Evolutionary conservation across 257 asterid genomes (phyloP).

Genomic region (Galeopsis tetrahit): DNA sequence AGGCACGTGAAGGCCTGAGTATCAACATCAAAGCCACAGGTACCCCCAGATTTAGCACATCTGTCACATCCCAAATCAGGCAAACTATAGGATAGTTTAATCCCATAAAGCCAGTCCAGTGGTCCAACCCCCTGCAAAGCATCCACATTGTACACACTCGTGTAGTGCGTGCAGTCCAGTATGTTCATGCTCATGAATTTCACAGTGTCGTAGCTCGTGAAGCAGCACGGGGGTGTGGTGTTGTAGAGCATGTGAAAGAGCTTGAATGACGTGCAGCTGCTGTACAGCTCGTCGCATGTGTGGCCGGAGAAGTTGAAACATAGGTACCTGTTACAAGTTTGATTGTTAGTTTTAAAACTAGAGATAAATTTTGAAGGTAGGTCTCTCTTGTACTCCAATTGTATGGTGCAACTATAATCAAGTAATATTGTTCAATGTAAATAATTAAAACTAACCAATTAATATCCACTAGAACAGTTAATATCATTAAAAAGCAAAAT

Average conservation of each 20-base stretch:
- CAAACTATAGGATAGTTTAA: conserved; percentile 56
- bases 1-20: conserved; percentile 69
- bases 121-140: conserved; percentile 66
- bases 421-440: no score
- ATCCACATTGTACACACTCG: conserved; percentile 76
- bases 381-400: no score
- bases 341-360: neutral
- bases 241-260: conserved; percentile 61
- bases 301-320: conserved; percentile 86
- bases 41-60: conserved; percentile 72
- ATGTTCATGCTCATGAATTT: conserved; percentile 87
- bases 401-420: no score
- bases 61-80: conserved; percentile 77
- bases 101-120: conserved; percentile 86
- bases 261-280: conserved; percentile 76
- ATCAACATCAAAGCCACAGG: conserved; percentile 90
- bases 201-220: conserved; percentile 71
- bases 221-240: conserved; percentile 77
- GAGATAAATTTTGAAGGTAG: no score
- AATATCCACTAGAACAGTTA: no score
- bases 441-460: no score
- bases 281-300: conserved; percentile 82
- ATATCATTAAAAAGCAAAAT: no score
- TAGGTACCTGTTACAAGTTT: conserved; percentile 33
- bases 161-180: conserved; percentile 86